Evolutionary conservation across 2,329 filamentous ascomycete genomes (phyloP).

Genomic region (Paraphaeosphaeria minitans): DNA sequence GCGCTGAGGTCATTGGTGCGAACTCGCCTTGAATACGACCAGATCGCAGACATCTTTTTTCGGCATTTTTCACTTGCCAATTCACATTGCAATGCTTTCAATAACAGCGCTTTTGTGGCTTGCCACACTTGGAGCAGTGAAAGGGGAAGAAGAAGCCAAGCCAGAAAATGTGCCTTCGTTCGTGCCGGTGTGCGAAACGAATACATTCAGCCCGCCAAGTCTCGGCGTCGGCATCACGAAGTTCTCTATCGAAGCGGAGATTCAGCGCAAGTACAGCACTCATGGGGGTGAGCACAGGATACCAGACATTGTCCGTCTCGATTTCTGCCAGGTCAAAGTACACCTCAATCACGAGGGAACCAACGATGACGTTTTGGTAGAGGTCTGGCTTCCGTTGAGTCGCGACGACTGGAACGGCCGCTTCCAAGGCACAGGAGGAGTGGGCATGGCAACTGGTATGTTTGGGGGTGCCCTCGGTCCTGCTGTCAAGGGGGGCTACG

Average conservation of each 20-base stretch:
- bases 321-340: slow-evolving; percentile 33
- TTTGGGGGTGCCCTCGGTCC: slow-evolving; percentile 29
- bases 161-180: background rate
- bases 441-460: slow-evolving; percentile 36
- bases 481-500: slow-evolving; percentile 38
- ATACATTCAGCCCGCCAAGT: slow-evolving; percentile 14
- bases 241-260: slow-evolving; percentile 20
- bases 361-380: slow-evolving; percentile 32
- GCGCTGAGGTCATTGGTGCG: background rate
- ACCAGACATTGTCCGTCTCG: slow-evolving; percentile 18
- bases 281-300: slow-evolving; percentile 11
- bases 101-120: background rate
- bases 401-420: slow-evolving; percentile 42
- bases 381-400: slow-evolving; percentile 41
- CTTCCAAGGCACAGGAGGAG: slow-evolving; percentile 40
- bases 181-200: background rate
- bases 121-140: background rate
- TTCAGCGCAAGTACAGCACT: slow-evolving; percentile 22
- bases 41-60: background rate
- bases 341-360: slow-evolving; percentile 25
- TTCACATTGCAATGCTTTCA: background rate
- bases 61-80: background rate
- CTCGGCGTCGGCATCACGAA: slow-evolving; percentile 18
- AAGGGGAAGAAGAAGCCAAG: background rate
- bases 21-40: background rate